These are phyloP conservation scores for Arctium lappa DNA, from an alignment of 129 eudicot species.

Conservation along the genomic window DNA sequence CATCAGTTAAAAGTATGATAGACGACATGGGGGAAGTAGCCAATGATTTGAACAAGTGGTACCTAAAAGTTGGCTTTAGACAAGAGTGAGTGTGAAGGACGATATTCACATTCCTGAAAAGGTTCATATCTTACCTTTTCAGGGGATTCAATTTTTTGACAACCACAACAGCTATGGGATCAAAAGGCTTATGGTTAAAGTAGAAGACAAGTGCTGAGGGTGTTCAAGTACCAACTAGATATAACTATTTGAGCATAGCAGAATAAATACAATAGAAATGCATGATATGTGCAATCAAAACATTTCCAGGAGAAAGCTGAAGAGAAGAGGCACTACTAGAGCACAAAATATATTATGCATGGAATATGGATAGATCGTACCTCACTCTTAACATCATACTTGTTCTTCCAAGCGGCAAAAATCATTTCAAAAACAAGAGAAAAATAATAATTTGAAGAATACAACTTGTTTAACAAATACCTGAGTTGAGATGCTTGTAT, in stretches of 20 bases:
- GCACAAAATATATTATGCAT: neutral
- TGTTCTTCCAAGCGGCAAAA: neutral
- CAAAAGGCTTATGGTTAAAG: neutral
- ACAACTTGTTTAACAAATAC: slow-evolving; percentile 32
- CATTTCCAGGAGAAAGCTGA: neutral
- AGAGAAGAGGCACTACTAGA: neutral
- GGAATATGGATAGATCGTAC: neutral
- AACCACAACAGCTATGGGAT: neutral
- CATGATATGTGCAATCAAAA: neutral
- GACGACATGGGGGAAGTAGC: too few relatives aligned
- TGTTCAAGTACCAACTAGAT: neutral
- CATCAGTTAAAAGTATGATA: too few relatives aligned
- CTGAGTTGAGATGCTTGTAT: slow-evolving; percentile 91
- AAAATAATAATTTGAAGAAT: neutral
- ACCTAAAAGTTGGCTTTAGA: too few relatives aligned
- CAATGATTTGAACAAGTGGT: too few relatives aligned
- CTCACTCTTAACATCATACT: neutral
- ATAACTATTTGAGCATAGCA: neutral
- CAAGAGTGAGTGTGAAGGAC: too few relatives aligned
- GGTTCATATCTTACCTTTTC: too few relatives aligned
- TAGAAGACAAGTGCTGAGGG: neutral
- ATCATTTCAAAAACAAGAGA: neutral
- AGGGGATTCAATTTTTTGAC: too few relatives aligned
- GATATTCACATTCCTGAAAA: too few relatives aligned
- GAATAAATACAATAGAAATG: neutral